Base-by-base conservation (phyloP, 2,329 filamentous ascomycete genomes). In the Paracamarosporium sp. region DNA sequence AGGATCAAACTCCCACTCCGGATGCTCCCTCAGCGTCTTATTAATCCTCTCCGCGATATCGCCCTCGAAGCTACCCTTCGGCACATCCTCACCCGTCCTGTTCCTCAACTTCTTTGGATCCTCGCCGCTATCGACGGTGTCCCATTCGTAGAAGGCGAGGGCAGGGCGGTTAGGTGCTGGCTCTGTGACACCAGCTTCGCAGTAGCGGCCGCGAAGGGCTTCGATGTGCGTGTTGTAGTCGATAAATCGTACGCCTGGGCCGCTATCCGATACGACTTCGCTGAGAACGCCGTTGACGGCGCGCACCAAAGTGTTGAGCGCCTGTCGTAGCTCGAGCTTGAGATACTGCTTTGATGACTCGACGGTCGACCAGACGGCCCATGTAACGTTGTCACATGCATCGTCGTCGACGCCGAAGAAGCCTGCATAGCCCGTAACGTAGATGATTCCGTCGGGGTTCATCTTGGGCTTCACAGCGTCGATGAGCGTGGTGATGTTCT, bases 131-230 rank as follows among this genome's bases (percentile, higher is more conserved):
- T 74, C 71, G 1, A 69, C 59, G 1, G 70, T 75, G 24, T 66
- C 58, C 70, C 71, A 74, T 33, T 75, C 71, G 46, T 71, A 75
- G 47, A 74, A 75, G 7, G 54, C 55, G 3, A 75, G 57, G 3
- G 48, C 70, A 1, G 13, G 3, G 8, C 71, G 66, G 40, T 72
- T 71, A 1, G 71, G 68, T 17, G 60, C 63, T 0, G 70, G 69
- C 52, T 74, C 70, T 7, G 54, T 44, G 2, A 72, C 57, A 33
- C 66, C 69, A 2, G 50, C 36, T 43, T 73, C 70, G 53, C 70
- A 74, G 44, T 71, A 74, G 13, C 70, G 57, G 38, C 71, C 70
- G 1, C 56, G 55, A 1, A 31, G 35, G 1, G 53, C 35, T 30
- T 59, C 53, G 24, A 72, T 62, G 1, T 47, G 41, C 28, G 43